Conservation (phyloP, 2,329 filamentous ascomycete genomes). For the Colletotrichum eremochloae region DNA sequence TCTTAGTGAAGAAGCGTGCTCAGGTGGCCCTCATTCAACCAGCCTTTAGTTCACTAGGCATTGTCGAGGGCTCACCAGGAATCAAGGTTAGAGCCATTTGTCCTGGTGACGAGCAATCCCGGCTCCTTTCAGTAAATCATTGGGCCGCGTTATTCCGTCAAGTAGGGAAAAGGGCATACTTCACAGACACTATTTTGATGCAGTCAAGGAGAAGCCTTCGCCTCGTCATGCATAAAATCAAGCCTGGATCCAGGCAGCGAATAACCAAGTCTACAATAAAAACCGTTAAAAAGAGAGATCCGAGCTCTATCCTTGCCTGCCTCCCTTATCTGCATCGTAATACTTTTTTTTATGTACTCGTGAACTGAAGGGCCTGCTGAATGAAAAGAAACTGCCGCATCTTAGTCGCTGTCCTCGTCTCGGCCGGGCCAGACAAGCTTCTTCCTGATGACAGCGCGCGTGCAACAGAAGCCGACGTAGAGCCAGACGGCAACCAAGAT, state of each 20-base stretch:
- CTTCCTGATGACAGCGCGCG: conserved; percentile 58
- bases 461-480: conserved; percentile 57
- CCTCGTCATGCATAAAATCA: not conserved
- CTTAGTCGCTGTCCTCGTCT: conserved; percentile 44
- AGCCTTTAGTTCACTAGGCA: not conserved
- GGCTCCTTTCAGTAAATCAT: not conserved
- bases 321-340: not conserved
- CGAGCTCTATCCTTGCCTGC: not conserved
- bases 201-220: too few species aligned
- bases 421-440: conserved; percentile 60
- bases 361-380: not conserved
- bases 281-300: not conserved
- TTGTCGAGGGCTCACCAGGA: not conserved
- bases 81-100: not conserved
- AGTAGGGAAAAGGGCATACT: too few species aligned
- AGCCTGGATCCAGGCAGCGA: not conserved
- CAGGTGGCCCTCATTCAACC: too few species aligned
- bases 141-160: not conserved
- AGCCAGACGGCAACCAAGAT: conserved; percentile 64
- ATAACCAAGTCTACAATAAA: not conserved
- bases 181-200: not conserved
- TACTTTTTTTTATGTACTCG: too few species aligned
- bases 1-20: not conserved
- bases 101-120: not conserved
- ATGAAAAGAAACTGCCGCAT: too few species aligned